Percentiles rank a stretch among this genome's conserved stretches.
These are phyloP conservation scores for Phytophthora sp. DNA, from an alignment of 352 stramenopile genomes.

Conservation along the genomic window DNA sequence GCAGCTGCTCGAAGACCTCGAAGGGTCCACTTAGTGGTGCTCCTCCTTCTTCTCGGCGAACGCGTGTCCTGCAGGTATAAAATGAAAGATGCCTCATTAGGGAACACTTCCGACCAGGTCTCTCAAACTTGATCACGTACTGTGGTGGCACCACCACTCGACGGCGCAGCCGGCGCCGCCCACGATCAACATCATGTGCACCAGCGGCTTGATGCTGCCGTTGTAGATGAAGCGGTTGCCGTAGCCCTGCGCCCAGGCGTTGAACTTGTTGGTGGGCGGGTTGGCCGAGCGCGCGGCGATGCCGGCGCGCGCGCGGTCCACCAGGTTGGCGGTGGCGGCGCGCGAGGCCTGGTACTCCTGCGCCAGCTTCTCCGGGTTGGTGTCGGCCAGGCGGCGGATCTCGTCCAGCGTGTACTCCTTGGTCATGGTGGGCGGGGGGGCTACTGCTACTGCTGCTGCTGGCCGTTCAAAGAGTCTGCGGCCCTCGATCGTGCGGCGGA, in stretches of 20 bases:
- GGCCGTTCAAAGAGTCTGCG: slow-evolving; percentile 37
- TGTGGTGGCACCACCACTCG: slow-evolving; percentile 76
- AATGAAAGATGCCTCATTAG: slow-evolving; percentile 2
- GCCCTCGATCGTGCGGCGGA: slow-evolving; percentile 14
- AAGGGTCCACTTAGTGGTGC: slow-evolving; percentile 55
- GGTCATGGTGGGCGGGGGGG: slow-evolving; percentile 42
- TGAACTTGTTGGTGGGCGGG: slow-evolving; percentile 63
- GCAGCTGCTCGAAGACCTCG: slow-evolving; percentile 10
- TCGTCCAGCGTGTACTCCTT: slow-evolving; percentile 85
- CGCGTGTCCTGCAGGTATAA: slow-evolving; percentile 44
- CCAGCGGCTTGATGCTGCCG: slow-evolving; percentile 69
- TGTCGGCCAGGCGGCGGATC: slow-evolving; percentile 79
- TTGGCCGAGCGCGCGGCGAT: slow-evolving; percentile 63
- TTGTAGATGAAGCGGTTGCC: slow-evolving; percentile 81
- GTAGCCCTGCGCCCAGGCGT: slow-evolving; percentile 76
- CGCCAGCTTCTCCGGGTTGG: slow-evolving; percentile 69
- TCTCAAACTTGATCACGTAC: slow-evolving; percentile 41
- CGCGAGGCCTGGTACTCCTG: slow-evolving; percentile 77
- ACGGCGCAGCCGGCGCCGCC: slow-evolving; percentile 56
- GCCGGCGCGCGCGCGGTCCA: slow-evolving; percentile 62
- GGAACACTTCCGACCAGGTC: background rate
- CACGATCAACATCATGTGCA: slow-evolving; percentile 81
- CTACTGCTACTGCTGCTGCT: slow-evolving; percentile 18
- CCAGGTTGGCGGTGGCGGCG: slow-evolving; percentile 68
- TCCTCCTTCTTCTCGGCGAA: slow-evolving; percentile 57